Evolutionary conservation across 148 eudicot genomes (phyloP), one percentile per base, ranked within the genome.

Genomic region (Nyssa sinensis): DNA sequence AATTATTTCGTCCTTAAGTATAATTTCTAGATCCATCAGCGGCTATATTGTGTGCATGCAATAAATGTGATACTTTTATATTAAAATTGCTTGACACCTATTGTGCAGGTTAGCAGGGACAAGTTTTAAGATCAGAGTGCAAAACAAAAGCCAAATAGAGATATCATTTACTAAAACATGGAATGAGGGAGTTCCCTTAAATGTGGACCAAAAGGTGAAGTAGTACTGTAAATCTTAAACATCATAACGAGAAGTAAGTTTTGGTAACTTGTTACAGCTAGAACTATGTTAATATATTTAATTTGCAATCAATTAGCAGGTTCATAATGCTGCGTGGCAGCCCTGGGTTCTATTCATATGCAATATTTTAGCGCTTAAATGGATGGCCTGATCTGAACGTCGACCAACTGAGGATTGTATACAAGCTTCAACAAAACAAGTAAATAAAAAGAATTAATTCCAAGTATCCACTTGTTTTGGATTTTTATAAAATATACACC

Each of bases 191-290:
- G 78, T 17, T 62, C 84, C 5, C 32, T 32, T 94, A 75, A 90
- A 88, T 49, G 62, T 94, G 7, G 98, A 94, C 81, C n/a, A 86
- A 87, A 81, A 92, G 97, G 98, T 89, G 27, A 25, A 24, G 29
- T 49, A 2, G 32, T 16, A n/a, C n/a, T n/a, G n/a, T n/a, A n/a
- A n/a, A 28, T n/a, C 7, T 35, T 23, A 58, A 2, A 23, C 58
- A 21, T 10, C 64, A 0, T 11, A 44, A 2, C 16, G 16, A 12
- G 1, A 1, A 41, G 11, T 2, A 1, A 41, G 2, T 62, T n/a
- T n/a, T n/a, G n/a, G n/a, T n/a, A n/a, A n/a, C n/a, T n/a, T n/a
- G n/a, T n/a, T n/a, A n/a, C n/a, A n/a, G n/a, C n/a, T n/a, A n/a
- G n/a, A n/a, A n/a, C n/a, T n/a, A n/a, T n/a, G n/a, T n/a, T n/a